phyloP scores from a whole-genome alignment of 257 asterid species.

The Solanum sparsipilum region DNA sequence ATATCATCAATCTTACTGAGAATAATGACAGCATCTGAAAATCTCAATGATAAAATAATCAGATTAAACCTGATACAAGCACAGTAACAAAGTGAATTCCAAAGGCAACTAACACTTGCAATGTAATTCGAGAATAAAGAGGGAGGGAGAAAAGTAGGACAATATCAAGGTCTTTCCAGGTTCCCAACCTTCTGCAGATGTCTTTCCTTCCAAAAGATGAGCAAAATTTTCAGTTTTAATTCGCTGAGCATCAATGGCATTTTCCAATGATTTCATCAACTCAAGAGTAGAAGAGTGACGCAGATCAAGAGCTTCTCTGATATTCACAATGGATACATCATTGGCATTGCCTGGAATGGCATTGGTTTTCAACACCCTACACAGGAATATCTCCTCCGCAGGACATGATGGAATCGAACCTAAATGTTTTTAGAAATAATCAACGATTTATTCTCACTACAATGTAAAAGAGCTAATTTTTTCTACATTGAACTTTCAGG shows the following conservation, averaged over 20 bases:
- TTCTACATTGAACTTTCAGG: background rate
- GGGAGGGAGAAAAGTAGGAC: background rate
- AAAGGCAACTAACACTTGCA: background rate
- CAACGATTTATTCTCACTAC: background rate
- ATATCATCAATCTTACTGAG: conserved; percentile 53
- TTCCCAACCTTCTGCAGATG: conserved; percentile 67
- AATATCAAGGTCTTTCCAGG: conserved; percentile 9
- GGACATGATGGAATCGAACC: conserved; percentile 79
- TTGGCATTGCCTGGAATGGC: conserved; percentile 21
- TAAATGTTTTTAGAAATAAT: conserved; percentile 4
- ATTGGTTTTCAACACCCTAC: conserved; percentile 55
- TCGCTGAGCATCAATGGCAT: conserved; percentile 56
- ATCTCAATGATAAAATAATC: background rate
- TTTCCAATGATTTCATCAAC: conserved; percentile 64
- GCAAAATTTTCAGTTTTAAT: conserved; percentile 49
- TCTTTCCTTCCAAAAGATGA: conserved; percentile 36
- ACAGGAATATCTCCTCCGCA: conserved; percentile 75
- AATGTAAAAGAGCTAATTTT: background rate
- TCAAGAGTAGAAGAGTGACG: conserved; percentile 64
- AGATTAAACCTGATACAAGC: background rate
- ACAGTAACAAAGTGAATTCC: background rate
- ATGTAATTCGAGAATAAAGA: background rate
- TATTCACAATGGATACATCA: conserved; percentile 33
- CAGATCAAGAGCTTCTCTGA: conserved; percentile 49
- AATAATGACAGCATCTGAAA: conserved; percentile 49